A percentile compares a stretch with the other conserved stretches of the same genome.
These are phyloP conservation scores for Populus pruinosa DNA, from an alignment of 345 rosid genomes.

Conservation along the genomic window DNA sequence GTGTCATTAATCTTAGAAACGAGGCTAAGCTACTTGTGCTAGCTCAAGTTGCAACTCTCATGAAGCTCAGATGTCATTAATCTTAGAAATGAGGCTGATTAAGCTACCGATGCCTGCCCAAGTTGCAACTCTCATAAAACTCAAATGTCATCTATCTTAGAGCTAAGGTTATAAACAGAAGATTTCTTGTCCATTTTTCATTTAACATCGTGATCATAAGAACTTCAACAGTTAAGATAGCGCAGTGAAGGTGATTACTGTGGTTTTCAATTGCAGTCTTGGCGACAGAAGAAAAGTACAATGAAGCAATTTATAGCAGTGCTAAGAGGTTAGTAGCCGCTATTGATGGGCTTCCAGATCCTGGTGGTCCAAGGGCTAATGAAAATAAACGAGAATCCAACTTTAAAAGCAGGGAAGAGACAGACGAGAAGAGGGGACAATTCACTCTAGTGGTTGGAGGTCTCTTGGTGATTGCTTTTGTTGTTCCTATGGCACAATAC, in stretches of 20 bases:
- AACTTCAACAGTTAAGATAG: not conserved
- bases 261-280: constrained; percentile 51
- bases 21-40: not conserved
- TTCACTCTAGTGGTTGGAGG: constrained; percentile 95
- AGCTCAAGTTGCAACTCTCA: not conserved
- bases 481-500: constrained; percentile 97
- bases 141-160: not conserved
- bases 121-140: no score
- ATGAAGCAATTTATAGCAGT: constrained; percentile 76
- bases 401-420: constrained; percentile 83
- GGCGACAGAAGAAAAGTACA: constrained; percentile 95
- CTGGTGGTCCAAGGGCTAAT: constrained; percentile 69
- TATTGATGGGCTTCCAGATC: constrained; percentile 91
- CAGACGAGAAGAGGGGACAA: constrained; percentile 94
- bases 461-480: constrained; percentile 81
- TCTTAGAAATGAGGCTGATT: not conserved
- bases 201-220: not conserved
- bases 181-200: not conserved
- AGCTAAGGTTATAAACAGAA: not conserved
- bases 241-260: constrained; percentile 10
- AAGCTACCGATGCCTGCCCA: no score
- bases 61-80: not conserved
- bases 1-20: not conserved
- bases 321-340: constrained; percentile 90
- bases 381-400: constrained; percentile 89